phyloP scores from a whole-genome alignment of 306 rosid species.

The Lagenaria siceraria region DNA sequence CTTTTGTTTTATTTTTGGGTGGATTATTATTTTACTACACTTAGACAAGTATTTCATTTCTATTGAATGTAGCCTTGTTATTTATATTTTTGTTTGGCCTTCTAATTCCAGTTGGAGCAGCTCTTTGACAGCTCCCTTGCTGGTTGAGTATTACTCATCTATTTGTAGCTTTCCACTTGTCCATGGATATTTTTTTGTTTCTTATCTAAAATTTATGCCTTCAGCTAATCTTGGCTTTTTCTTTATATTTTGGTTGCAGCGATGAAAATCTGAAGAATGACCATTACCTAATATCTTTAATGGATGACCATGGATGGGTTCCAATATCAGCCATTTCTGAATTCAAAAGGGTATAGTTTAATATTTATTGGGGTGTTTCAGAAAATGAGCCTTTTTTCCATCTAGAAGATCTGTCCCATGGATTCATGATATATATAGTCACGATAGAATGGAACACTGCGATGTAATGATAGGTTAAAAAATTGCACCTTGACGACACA shows the following conservation, averaged over 20 bases:
- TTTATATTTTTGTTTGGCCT: background rate
- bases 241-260: constrained; percentile 51
- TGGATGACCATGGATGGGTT: constrained; percentile 97
- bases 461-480: background rate
- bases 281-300: constrained; percentile 56
- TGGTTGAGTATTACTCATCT: background rate
- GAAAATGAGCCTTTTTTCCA: background rate
- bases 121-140: background rate
- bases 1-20: background rate
- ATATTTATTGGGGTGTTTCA: background rate
- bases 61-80: background rate
- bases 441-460: background rate
- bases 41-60: background rate
- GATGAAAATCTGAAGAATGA: constrained; percentile 88
- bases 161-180: background rate
- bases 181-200: background rate
- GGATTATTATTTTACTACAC: background rate
- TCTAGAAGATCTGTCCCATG: constrained; percentile 1
- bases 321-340: constrained; percentile 53
- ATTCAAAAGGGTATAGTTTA: constrained; percentile 72
- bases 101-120: background rate
- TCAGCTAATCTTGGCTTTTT: constrained; percentile 22
- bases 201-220: background rate
- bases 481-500: background rate
- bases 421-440: background rate